Evolutionary conservation across 2,329 filamentous ascomycete species (phyloP).

Genomic region (Botryotinia globosa): DNA sequence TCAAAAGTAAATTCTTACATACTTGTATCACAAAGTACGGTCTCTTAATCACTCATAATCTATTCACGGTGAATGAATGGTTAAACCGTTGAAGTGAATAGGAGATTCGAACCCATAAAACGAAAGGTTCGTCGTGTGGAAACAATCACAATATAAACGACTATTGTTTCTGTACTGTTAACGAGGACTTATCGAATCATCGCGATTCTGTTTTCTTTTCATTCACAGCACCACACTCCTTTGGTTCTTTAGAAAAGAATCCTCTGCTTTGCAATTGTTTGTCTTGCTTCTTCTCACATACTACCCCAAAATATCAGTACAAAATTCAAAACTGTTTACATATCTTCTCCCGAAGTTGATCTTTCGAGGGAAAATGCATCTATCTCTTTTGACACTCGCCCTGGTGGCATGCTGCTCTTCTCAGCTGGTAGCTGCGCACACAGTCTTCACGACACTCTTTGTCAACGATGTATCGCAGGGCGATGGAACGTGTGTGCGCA

Average conservation of each 20-base stretch:
- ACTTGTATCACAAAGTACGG: not conserved
- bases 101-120: not conserved
- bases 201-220: not conserved
- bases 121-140: not conserved
- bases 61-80: not conserved
- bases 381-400: slow-evolving; percentile 18
- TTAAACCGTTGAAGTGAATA: slow-evolving; percentile 4
- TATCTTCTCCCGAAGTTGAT: not conserved
- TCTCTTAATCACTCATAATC: not conserved
- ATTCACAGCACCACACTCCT: slow-evolving; percentile 14
- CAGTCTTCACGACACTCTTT: slow-evolving; percentile 61
- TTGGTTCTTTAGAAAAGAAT: not conserved
- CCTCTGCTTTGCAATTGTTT: not conserved
- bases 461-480: slow-evolving; percentile 63
- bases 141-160: slow-evolving; percentile 12
- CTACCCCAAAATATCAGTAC: not conserved
- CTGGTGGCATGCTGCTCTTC: slow-evolving; percentile 24
- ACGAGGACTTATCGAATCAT: slow-evolving; percentile 1
- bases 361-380: slow-evolving; percentile 10
- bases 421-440: slow-evolving; percentile 51
- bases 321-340: not conserved
- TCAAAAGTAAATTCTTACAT: slow-evolving; percentile 3
- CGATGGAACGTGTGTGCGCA: slow-evolving; percentile 69
- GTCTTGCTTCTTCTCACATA: not conserved
- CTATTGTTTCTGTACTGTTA: not conserved